Percentiles rank a stretch among this genome's conserved stretches.
Evolutionary conservation across 345 rosid species (phyloP).

Genomic region (Sonneratia caseolaris): DNA sequence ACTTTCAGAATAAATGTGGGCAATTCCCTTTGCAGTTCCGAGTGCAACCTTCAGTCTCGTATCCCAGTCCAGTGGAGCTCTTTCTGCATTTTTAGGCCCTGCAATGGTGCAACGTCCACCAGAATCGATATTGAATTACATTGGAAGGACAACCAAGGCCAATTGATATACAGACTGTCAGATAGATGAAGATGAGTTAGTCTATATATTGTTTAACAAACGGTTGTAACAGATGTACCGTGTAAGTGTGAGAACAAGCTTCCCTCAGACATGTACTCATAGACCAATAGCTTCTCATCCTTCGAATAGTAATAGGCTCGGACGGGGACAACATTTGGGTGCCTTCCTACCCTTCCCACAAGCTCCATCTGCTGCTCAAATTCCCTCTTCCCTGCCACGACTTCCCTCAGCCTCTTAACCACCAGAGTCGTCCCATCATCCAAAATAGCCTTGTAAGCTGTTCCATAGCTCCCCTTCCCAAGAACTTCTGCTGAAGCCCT

Average conservation of each 20-base stretch:
- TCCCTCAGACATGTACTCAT: conserved; percentile 47
- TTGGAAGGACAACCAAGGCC: background rate
- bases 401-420: conserved; percentile 78
- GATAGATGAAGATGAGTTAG: background rate
- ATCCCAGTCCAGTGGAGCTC: conserved; percentile 52
- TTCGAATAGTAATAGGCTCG: conserved; percentile 50
- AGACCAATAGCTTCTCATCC: conserved; percentile 58
- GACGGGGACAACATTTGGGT: conserved; percentile 46
- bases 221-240: conserved; percentile 19
- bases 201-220: too few relatives aligned
- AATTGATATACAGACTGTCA: background rate
- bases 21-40: conserved; percentile 59
- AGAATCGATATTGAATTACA: background rate
- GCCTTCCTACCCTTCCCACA: conserved; percentile 43
- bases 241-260: conserved; percentile 64
- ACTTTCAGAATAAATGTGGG: conserved; percentile 41
- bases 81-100: conserved; percentile 14
- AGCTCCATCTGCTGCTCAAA: conserved; percentile 78
- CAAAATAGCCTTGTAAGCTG: conserved; percentile 66
- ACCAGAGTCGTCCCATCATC: conserved; percentile 73
- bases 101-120: background rate
- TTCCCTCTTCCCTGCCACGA: conserved; percentile 55
- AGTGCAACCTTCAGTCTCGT: conserved; percentile 50
- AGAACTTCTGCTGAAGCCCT: conserved; percentile 91
- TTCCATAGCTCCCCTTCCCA: conserved; percentile 77